Base-by-base conservation (phyloP, 371 early-diverging fungal genomes). In the Mortierella sp. region DNA sequence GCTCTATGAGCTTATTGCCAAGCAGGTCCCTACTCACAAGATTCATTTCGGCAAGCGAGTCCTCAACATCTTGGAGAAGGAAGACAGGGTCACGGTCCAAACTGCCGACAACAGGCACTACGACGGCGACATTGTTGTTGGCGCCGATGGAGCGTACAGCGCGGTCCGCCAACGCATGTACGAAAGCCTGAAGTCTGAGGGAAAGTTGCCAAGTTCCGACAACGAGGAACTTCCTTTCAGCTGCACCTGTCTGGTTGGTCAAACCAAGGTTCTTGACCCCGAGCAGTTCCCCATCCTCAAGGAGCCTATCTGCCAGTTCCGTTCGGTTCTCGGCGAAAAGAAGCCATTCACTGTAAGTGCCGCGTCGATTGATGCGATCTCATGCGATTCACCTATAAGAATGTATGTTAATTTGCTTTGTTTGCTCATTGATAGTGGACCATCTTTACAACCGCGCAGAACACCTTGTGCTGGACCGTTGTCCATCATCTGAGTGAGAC, bases 121-220 rank as follows among this genome's bases (percentile, higher is more conserved):
- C n/a, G 19, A 16, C 0, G 73, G 64, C n/a, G 73, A 72, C 31
- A 65, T 72, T n/a, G 66, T 72, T 14, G 66, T 72, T 2, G 73
- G 73, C 0, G 73, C 73, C 2, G 73, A 72, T 48, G 73, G 73
- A 16, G 73, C 73, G 0, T 66, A 72, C 43, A 65, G 65, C 9
- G 53, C 53, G 1, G 73, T 72, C 41, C 73, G 73, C 14, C 73
- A 72, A n/a, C 41, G 52, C 0, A 37, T 72, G 4, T 72, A 65
- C 31, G 44, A 65, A n/a, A 19, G 39, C 0, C 16, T 72, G 52
- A 50, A 64, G 26, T 41, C 64, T 22, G 40, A 34, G 13, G 73
- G 66, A 0, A 11, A 13, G 11, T 34, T 72, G 16, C 73, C 73
- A 0, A 47, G 31, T 6, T 22, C 3, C 7, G 71, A 71, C 29